Conservation (phyloP, 768 basidiomycete species). For the Daedalea quercina region DNA sequence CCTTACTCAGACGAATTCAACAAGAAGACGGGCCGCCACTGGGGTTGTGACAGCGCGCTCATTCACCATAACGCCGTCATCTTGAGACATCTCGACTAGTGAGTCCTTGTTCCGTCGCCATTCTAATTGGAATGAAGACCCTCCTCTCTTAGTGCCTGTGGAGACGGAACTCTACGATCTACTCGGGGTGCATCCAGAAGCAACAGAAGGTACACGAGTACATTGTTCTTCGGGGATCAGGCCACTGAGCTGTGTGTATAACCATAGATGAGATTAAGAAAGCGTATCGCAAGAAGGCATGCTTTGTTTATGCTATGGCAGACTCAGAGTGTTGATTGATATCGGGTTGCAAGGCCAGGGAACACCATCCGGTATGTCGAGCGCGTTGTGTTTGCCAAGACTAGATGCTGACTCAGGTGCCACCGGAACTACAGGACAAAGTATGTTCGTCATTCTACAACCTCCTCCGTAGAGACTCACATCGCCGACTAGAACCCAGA, state of each 20-base stretch:
- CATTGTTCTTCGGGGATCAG: no score
- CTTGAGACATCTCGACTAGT: neutral
- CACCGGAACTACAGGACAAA: conserved; percentile 51
- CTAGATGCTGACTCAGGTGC: conserved; percentile 10
- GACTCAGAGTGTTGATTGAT: conserved; percentile 14
- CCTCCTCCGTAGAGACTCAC: neutral
- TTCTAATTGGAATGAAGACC: neutral
- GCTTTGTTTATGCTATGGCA: conserved; percentile 9
- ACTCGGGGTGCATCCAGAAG: conserved; percentile 63
- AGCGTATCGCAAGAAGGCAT: conserved; percentile 88
- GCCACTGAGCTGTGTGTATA: conserved; percentile 15
- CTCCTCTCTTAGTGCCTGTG: conserved; percentile 49
- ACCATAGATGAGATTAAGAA: conserved; percentile 85
- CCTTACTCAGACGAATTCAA: no score
- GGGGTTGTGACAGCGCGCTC: no score
- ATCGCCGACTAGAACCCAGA: conserved; percentile 66
- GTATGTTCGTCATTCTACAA: conserved; percentile 28
- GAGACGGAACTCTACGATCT: conserved; percentile 86
- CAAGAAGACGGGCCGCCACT: no score
- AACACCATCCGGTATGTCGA: conserved; percentile 77
- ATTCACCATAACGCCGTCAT: no score
- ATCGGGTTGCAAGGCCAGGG: conserved; percentile 53
- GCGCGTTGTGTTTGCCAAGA: neutral
- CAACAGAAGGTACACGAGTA: conserved; percentile 70
- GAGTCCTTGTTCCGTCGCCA: neutral